Conservation (phyloP, 2,329 filamentous ascomycete genomes). For the Pyrenophora graminea region DNA sequence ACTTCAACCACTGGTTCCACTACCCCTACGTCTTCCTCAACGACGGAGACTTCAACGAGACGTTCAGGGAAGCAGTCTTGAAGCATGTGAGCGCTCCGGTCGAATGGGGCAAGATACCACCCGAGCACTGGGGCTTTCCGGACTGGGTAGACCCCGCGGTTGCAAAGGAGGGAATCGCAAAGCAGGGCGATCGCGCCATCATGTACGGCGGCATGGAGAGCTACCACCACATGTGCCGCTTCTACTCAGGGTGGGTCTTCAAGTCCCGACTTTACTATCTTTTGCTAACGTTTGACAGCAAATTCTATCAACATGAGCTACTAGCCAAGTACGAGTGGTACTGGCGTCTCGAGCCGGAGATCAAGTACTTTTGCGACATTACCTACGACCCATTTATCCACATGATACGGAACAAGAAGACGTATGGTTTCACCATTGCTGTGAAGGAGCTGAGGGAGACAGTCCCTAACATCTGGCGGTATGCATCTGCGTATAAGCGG, state of each 20-base stretch:
- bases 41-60: slow-evolving; percentile 93
- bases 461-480: slow-evolving; percentile 97
- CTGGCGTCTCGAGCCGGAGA: slow-evolving; percentile 98
- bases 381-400: slow-evolving; percentile 97
- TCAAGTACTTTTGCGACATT: slow-evolving; percentile 99
- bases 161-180: slow-evolving; percentile 91
- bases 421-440: slow-evolving; percentile 97
- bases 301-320: slow-evolving; percentile 96
- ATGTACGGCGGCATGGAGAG: slow-evolving; percentile 99
- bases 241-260: slow-evolving; percentile 84
- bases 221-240: slow-evolving; percentile 98
- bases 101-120: slow-evolving; percentile 92
- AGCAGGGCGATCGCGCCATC: slow-evolving; percentile 95
- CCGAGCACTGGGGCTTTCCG: slow-evolving; percentile 92
- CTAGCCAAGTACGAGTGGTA: slow-evolving; percentile 99
- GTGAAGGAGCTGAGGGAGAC: slow-evolving; percentile 98
- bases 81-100: slow-evolving; percentile 88
- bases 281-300: slow-evolving; percentile 54
- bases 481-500: slow-evolving; percentile 96
- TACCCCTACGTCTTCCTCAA: slow-evolving; percentile 99
- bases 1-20: slow-evolving; percentile 99
- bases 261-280: neutral
- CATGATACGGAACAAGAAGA: slow-evolving; percentile 95
- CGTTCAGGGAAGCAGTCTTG: slow-evolving; percentile 82
- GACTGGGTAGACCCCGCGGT: slow-evolving; percentile 96